Base-by-base conservation (phyloP, 2,329 filamentous ascomycete genomes). In the Cladosporium cucumerinum region DNA sequence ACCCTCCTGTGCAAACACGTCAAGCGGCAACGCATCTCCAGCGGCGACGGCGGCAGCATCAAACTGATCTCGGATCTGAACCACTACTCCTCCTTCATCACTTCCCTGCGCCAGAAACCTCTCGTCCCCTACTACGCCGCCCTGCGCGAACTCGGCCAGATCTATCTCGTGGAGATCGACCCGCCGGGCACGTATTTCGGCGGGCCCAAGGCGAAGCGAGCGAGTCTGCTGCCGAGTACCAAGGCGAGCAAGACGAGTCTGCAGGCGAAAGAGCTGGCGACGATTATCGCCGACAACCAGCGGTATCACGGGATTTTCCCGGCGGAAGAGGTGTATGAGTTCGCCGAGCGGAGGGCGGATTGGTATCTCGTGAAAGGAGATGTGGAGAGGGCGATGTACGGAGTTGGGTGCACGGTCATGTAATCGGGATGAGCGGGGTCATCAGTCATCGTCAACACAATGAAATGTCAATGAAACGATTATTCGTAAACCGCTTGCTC, bases 41-140 rank as follows among this genome's bases (percentile, higher is more conserved):
- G 92, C 67, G 23, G 49, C 11, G 46, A 51, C 43, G 43, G 46
- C 58, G 95, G 95, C 64, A 92, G 95, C 23, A 87, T 98, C 75
- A 93, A 90, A 77, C 86, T 99, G 68, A 98, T 99, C 74, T 93
- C 92, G 67, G 95, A 99, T 81, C 96, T 97, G 87, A 97, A 95
- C 74, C 86, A 95, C 65, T 98, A 97, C 81, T 92, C 92, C 75
- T 84, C 88, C 61, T 98, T 94, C 78, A 87, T 97, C 67, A 84
- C 89, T 66, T 90, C 89, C 2, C 85, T 99, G 61, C 87, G 86
- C 71, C 97, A 98, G 78, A 86, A 86, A 69, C 90, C 96, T 67
- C 82, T 99, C 61, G 85, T 93, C 49, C 87, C 91, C 60, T 99
- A 98, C 78, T 99, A 97, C 81, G 88, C 88, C 65, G 95, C 95